Base-by-base conservation (phyloP, 2,329 filamentous ascomycete species). In the Xylariales sp. region DNA sequence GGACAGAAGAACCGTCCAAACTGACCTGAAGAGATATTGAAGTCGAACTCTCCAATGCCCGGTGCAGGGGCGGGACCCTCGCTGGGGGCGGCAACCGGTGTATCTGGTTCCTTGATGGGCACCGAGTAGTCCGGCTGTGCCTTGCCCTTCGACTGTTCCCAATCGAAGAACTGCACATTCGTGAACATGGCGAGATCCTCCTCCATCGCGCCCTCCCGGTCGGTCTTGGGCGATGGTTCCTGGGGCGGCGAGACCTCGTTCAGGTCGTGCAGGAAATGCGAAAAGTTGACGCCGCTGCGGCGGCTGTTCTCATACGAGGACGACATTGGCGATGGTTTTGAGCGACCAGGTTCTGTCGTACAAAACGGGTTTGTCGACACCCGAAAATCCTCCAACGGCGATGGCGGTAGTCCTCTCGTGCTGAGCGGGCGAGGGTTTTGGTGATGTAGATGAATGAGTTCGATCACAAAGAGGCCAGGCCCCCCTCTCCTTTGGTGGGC, bases 231-330 rank as follows among this genome's bases (percentile, higher is more conserved):
- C 19, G 74, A 58, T 17, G 70, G 53, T 37, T 70, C 75, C 44
- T 83, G 72, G 38, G 84, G 27, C 27, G 35, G 76, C 51, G 81
- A 78, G 44, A 83, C 70, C 44, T 81, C 78, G 69, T 95, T 95
- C 54, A 96, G 73, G 51, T 90, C 85, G 54, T 87, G 84, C 49
- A 96, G 75, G 68, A 93, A 95, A 57, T 89, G 84, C 56, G 88
- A 89, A 65, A 95, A 86, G 62, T 95, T 95, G 56, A 87, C 52
- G 48, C 54, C 84, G 52, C 78, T 85, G 57, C 85, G 81, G 45
- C 88, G 84, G 56, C 82, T 21, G 25, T 8, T 27, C 7, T 31
- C n/a, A 24, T 24, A 28, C n/a, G 21, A 29, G 15, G 31, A 16
- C 38, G 29, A 25, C 21, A 19, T 40, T 3, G 14, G 12, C 10